Base-by-base conservation (phyloP, 805 yeast species). In the Lipomyces spencermartinsiae region DNA sequence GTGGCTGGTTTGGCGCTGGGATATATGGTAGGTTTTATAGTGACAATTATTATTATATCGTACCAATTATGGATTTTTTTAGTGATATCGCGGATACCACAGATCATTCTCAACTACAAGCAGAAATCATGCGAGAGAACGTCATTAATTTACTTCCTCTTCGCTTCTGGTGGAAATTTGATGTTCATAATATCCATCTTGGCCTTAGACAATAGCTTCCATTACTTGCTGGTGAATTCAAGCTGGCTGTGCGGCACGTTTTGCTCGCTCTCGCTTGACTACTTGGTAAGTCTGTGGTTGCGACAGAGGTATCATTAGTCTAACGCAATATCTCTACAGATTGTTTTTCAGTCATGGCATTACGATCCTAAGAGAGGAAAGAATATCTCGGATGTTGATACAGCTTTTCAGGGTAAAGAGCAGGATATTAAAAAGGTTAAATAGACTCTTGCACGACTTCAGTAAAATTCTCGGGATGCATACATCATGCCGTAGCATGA, bases 81-180 rank as follows among this genome's bases (percentile, higher is more conserved):
- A 69, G 72, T 67, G 4, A 61, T 55, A 5, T 93, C 98, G 19
- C 83, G 99, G 74, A 80, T 95, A 35, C 99, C 99, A 0, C 99
- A 95, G 80, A 92, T 95, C 63, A 78, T 92, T 67, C 83, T 94
- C 69, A 95, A 95, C 79, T 92, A 84, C 76, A 83, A 89, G 77
- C 85, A 98, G 76, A 93, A 93, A 79, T 90, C 97, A 1, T 93
- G 97, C 77, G 98, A 95, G 70, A 98, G 98, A 31, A 91, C 94
- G 60, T 92, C 97, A 10, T 92, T 95, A 76, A 83, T 94, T 83
- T 94, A 95, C 79, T 94, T 94, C 80, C 80, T 95, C 29, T 94
- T 95, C 83, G 98, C 99, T 25, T 93, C 97, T 78, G 81, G 94
- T 65, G 99, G 99, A 59, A 95, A 94, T 77, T 82, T 91, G 75